Percentiles rank a stretch among this genome's conserved stretches.
Evolutionary conservation across 306 rosid genomes (phyloP).

Genomic region (Cucurbita moschata): DNA sequence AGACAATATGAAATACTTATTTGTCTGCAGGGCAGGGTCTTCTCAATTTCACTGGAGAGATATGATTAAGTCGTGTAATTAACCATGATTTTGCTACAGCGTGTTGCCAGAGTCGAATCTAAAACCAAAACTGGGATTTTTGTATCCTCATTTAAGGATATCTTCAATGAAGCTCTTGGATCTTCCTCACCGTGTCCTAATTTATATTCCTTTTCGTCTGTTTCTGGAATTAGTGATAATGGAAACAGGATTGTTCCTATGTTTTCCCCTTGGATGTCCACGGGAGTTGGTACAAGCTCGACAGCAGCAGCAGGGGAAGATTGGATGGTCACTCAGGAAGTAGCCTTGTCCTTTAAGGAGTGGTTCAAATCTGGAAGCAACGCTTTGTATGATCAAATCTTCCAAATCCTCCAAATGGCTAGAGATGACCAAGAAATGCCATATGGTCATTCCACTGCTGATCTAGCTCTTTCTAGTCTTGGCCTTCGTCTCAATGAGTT

Average conservation of each 20-base stretch:
- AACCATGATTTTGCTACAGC: constrained; percentile 3
- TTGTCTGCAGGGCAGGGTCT: background rate
- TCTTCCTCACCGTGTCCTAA: background rate
- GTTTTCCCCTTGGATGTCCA: background rate
- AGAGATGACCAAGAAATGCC: constrained; percentile 7
- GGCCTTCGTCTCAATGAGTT: constrained; percentile 30
- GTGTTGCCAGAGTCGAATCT: background rate
- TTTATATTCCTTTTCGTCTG: background rate
- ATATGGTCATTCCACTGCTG: constrained; percentile 8
- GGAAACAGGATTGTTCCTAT: background rate
- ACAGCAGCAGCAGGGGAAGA: background rate
- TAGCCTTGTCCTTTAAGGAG: constrained; percentile 29
- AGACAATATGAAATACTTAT: background rate
- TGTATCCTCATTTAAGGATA: background rate
- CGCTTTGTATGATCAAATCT: constrained; percentile 28
- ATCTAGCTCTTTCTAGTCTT: constrained; percentile 34
- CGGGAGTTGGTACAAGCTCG: background rate
- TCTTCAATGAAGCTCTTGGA: constrained; percentile 2
- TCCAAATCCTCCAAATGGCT: constrained; percentile 21
- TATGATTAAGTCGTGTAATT: background rate
- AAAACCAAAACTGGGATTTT: background rate
- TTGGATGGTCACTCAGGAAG: constrained; percentile 1
- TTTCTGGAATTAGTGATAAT: background rate
- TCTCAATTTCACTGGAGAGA: background rate
- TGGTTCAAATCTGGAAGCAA: constrained; percentile 35